These are phyloP conservation scores for Talaromyces marneffei DNA, from an alignment of 2,329 filamentous ascomycete genomes.

Conservation along the genomic window DNA sequence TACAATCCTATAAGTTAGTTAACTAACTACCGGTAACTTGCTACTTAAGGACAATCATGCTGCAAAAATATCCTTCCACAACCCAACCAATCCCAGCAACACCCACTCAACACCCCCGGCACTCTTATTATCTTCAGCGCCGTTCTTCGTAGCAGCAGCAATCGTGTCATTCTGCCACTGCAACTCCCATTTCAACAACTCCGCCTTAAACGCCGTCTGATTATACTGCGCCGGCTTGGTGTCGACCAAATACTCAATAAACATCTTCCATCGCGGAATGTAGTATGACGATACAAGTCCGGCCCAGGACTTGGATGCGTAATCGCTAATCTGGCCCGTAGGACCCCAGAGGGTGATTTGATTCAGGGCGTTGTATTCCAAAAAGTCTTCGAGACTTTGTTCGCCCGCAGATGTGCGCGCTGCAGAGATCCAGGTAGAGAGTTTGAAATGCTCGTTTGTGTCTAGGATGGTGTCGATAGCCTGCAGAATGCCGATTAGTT, in stretches of 20 bases:
- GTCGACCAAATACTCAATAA: conserved; percentile 37
- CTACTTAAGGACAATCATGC: not conserved
- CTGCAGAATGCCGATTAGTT: conserved; percentile 31
- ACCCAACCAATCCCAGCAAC: not conserved
- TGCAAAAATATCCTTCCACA: not conserved
- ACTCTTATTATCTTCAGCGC: not conserved
- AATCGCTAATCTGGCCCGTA: conserved; percentile 45
- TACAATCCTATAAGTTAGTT: not conserved
- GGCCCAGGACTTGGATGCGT: conserved; percentile 47
- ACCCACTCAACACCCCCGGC: conserved; percentile 25
- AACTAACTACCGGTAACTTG: too few species aligned
- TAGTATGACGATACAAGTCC: conserved; percentile 47
- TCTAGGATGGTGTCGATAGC: conserved; percentile 40
- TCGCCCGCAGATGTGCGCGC: conserved; percentile 28
- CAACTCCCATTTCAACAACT: conserved; percentile 17
- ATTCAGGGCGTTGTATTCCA: conserved; percentile 45
- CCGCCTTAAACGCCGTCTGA: conserved; percentile 16
- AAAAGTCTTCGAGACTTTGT: conserved; percentile 30
- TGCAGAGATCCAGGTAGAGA: conserved; percentile 38
- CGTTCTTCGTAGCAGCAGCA: not conserved
- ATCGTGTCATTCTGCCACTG: conserved; percentile 18
- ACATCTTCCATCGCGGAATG: conserved; percentile 42
- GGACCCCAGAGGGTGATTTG: conserved; percentile 50
- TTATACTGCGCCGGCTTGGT: conserved; percentile 17
- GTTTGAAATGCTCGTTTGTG: conserved; percentile 40